phyloP scores from a whole-genome alignment of 495 filamentous ascomycete species.

The Xylaria acuta region DNA sequence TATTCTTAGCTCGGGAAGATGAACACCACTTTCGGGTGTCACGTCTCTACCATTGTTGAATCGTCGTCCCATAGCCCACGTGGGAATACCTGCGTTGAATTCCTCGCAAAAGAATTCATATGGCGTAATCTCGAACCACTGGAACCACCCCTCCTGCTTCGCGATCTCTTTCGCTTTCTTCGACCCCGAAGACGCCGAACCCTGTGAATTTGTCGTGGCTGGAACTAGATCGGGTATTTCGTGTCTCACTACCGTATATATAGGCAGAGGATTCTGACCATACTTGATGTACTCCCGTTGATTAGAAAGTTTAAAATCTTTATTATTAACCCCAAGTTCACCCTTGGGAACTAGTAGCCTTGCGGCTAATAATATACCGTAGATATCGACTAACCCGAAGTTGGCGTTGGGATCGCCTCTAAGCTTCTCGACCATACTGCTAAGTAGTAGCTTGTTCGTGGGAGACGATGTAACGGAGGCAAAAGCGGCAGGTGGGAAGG shows the following conservation, averaged over 20 bases:
- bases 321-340: constrained; percentile 73
- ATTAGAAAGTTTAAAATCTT: constrained; percentile 87
- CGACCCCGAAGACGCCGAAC: constrained; percentile 41
- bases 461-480: constrained; percentile 77
- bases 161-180: constrained; percentile 67
- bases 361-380: constrained; percentile 83
- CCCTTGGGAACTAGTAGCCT: constrained; percentile 84
- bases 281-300: constrained; percentile 73
- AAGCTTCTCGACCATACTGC: constrained; percentile 87
- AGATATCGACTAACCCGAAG: constrained; percentile 90
- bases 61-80: constrained; percentile 86
- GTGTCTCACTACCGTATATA: constrained; percentile 93
- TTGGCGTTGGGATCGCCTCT: constrained; percentile 80
- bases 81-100: constrained; percentile 84
- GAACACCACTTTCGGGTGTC: constrained; percentile 58
- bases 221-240: constrained; percentile 78
- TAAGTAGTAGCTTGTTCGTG: constrained; percentile 89
- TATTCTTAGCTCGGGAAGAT: constrained; percentile 80
- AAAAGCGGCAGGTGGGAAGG: constrained; percentile 85
- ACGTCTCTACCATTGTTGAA: constrained; percentile 75
- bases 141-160: constrained; percentile 85
- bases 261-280: constrained; percentile 85
- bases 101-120: constrained; percentile 98
- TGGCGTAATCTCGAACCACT: constrained; percentile 97
- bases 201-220: constrained; percentile 51